phyloP scores from a whole-genome alignment of 2,329 filamentous ascomycete species.

The Colletotrichum tropicicola region DNA sequence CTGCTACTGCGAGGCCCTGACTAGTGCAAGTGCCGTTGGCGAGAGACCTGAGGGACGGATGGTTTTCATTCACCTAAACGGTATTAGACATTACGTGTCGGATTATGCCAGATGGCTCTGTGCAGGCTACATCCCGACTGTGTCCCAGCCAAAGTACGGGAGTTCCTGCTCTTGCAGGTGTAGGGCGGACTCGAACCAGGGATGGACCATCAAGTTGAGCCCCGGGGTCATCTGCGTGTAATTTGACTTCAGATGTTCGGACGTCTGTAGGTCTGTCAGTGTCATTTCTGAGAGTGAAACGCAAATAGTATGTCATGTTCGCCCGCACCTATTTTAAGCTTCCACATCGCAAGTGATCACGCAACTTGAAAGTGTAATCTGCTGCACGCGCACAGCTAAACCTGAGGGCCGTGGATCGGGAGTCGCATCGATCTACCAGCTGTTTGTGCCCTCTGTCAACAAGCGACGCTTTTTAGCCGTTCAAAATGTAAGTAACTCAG shows the following conservation, averaged over 20 bases:
- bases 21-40: not conserved
- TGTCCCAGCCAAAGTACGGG: too few species aligned
- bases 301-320: not conserved
- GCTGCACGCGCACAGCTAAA: not conserved
- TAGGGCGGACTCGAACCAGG: not conserved
- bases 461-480: too few species aligned
- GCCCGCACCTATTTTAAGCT: not conserved
- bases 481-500: too few species aligned
- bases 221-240: not conserved
- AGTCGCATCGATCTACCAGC: not conserved
- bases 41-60: not conserved
- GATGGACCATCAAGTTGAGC: not conserved
- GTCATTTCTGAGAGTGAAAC: not conserved
- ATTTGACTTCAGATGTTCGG: constrained; percentile 9
- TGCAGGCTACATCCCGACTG: not conserved
- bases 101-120: not conserved
- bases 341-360: not conserved
- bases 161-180: not conserved
- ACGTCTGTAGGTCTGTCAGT: constrained; percentile 4
- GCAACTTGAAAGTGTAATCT: not conserved
- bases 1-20: not conserved
- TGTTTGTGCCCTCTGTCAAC: too few species aligned
- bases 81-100: constrained; percentile 14
- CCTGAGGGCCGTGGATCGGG: not conserved
- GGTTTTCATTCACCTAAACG: not conserved